phyloP scores from a whole-genome alignment of 1,284 basidiomycete genomes.

The Vanrija pseudolonga region DNA sequence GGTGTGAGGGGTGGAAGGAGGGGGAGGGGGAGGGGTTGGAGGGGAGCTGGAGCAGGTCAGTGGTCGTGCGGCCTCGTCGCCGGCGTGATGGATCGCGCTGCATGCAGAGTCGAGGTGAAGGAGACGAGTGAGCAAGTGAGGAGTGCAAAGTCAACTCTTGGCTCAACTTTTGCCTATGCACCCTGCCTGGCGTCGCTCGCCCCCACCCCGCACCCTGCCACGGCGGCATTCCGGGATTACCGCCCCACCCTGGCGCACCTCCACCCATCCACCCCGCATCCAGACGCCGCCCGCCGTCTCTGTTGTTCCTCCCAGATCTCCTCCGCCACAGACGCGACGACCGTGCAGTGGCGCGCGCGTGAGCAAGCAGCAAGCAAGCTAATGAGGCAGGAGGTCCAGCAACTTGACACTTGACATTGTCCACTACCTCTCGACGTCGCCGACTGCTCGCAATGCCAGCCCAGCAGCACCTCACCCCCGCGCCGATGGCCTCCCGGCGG shows the following conservation, averaged over 20 bases:
- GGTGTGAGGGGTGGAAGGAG: constrained; percentile 6
- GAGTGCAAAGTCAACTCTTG: not conserved
- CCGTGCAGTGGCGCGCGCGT: not conserved
- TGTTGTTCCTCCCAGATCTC: too few relatives aligned
- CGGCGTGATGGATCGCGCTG: too few relatives aligned
- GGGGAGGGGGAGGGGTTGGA: constrained; percentile 3
- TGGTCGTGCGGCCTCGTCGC: too few relatives aligned
- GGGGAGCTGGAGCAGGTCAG: not conserved
- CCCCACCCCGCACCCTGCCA: not conserved
- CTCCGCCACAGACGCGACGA: too few relatives aligned
- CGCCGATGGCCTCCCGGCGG: constrained; percentile 5
- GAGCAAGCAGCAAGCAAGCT: too few relatives aligned
- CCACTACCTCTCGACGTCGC: not conserved
- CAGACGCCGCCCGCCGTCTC: too few relatives aligned
- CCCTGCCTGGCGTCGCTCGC: too few relatives aligned
- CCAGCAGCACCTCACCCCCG: constrained; percentile 5
- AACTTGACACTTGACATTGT: not conserved
- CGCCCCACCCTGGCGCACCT: too few relatives aligned
- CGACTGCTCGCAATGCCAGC: not conserved
- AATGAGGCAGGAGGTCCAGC: not conserved
- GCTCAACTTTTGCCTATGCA: not conserved
- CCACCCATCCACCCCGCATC: not conserved
- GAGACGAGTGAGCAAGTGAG: not conserved
- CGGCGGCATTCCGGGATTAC: too few relatives aligned
- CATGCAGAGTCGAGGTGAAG: not conserved